Conservation (phyloP, 306 rosid genomes). For the Astragalus membranaceus region DNA sequence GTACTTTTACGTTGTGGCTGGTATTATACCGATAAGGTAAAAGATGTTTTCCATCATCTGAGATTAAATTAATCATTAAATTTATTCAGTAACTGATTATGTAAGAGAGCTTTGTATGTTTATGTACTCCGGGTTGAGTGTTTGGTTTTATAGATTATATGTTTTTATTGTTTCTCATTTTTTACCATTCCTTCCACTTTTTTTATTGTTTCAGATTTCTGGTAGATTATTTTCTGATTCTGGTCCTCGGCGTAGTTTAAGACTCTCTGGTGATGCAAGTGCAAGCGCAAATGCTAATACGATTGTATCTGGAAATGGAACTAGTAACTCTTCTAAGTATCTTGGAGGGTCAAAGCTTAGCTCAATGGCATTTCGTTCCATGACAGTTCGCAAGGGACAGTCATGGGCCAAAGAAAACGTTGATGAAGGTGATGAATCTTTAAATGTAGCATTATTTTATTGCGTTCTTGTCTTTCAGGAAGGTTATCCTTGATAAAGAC, state of each 20-base stretch:
- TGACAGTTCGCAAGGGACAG: constrained; percentile 69
- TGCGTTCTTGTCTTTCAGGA: neutral
- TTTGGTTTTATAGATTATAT: constrained; percentile 1
- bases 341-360: constrained; percentile 78
- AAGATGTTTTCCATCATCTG: neutral
- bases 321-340: constrained; percentile 65
- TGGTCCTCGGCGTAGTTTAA: constrained; percentile 84
- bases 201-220: constrained; percentile 46
- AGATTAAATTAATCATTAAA: neutral
- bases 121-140: neutral
- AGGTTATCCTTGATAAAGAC: neutral
- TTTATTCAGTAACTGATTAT: neutral
- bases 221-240: constrained; percentile 94
- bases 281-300: constrained; percentile 53
- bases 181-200: neutral
- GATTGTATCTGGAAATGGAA: constrained; percentile 63
- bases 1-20: neutral
- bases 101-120: neutral
- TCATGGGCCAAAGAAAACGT: constrained; percentile 81
- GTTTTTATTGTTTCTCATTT: neutral
- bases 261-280: constrained; percentile 71
- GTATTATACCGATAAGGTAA: neutral
- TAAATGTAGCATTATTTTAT: neutral
- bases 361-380: constrained; percentile 64
- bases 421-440: constrained; percentile 60